These are phyloP conservation scores for Blastomyces silverae DNA, from an alignment of 2,329 filamentous ascomycete genomes.

Conservation along the genomic window DNA sequence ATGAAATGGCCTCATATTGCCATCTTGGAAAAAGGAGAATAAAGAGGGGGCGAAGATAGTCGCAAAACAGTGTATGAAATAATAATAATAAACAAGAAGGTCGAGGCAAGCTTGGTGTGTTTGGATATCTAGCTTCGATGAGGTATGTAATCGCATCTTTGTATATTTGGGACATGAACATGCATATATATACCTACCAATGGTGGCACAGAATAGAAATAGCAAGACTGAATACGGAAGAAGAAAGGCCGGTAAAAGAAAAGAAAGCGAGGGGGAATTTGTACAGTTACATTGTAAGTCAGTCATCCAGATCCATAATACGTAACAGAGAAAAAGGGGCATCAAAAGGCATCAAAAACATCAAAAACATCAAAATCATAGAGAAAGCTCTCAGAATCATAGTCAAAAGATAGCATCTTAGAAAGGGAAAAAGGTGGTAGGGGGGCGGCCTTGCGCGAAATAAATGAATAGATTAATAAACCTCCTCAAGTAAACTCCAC, in stretches of 20 bases:
- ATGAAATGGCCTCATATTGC: too few species aligned
- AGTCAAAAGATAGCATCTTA: neutral
- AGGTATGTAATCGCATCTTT: neutral
- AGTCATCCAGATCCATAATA: neutral
- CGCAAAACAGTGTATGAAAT: too few species aligned
- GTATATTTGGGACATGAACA: neutral
- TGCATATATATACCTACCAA: neutral
- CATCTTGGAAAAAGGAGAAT: too few species aligned
- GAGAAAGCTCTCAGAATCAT: too few species aligned
- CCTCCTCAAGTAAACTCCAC: conserved; percentile 45
- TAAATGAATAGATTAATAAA: neutral
- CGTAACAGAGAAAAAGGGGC: neutral
- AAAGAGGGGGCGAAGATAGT: too few species aligned
- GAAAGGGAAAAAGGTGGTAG: neutral
- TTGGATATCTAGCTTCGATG: too few species aligned
- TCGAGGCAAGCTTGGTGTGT: too few species aligned
- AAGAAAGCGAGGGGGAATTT: neutral
- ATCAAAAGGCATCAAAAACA: too few species aligned
- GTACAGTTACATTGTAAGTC: neutral
- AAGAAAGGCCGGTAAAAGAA: neutral
- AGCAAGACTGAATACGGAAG: neutral
- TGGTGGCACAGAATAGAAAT: neutral
- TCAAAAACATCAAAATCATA: too few species aligned
- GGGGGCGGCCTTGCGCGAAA: too few species aligned
- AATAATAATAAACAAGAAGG: too few species aligned